Percentiles rank a stretch among this genome's conserved stretches.
Evolutionary conservation across 768 basidiomycete genomes (phyloP).

Genomic region (Termitomyces sp.): DNA sequence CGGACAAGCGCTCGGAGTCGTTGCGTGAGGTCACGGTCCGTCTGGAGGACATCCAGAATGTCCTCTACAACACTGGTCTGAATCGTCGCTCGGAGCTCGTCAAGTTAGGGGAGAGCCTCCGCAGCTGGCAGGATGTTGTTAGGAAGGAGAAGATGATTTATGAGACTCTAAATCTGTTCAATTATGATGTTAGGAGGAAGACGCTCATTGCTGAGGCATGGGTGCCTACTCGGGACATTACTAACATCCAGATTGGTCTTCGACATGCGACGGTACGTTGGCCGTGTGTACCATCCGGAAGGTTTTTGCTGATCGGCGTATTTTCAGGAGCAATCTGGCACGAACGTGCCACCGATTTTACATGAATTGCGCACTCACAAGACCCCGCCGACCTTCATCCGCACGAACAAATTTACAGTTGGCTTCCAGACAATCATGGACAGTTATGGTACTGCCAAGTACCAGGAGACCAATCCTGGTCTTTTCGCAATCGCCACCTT

Average conservation of each 20-base stretch:
- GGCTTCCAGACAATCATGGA: slow-evolving; percentile 99
- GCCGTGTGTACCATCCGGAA: background rate
- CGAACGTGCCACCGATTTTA: slow-evolving; percentile 86
- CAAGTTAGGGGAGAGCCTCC: slow-evolving; percentile 78
- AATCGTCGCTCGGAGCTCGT: slow-evolving; percentile 80
- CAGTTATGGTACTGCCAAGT: slow-evolving; percentile 89
- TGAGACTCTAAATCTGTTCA: slow-evolving; percentile 92
- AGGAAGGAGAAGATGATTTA: slow-evolving; percentile 95
- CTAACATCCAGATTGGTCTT: slow-evolving; percentile 79
- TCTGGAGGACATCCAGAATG: slow-evolving; percentile 86
- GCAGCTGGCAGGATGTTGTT: slow-evolving; percentile 92
- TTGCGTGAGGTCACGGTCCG: slow-evolving; percentile 84
- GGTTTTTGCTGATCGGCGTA: slow-evolving; percentile 17
- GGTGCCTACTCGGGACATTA: slow-evolving; percentile 92
- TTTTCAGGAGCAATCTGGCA: slow-evolving; percentile 80
- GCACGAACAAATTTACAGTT: slow-evolving; percentile 94
- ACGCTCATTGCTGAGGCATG: slow-evolving; percentile 97
- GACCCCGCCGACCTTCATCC: slow-evolving; percentile 92
- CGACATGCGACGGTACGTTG: slow-evolving; percentile 75
- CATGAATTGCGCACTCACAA: slow-evolving; percentile 86
- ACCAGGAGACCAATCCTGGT: slow-evolving; percentile 97
- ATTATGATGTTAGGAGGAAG: slow-evolving; percentile 90
- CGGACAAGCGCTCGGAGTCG: slow-evolving; percentile 87
- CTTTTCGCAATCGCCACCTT: slow-evolving; percentile 89
- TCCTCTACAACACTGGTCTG: slow-evolving; percentile 83